A percentile compares a stretch with the other conserved stretches of the same genome.
phyloP scores from a whole-genome alignment of 345 rosid species.

The Murraya paniculata region DNA sequence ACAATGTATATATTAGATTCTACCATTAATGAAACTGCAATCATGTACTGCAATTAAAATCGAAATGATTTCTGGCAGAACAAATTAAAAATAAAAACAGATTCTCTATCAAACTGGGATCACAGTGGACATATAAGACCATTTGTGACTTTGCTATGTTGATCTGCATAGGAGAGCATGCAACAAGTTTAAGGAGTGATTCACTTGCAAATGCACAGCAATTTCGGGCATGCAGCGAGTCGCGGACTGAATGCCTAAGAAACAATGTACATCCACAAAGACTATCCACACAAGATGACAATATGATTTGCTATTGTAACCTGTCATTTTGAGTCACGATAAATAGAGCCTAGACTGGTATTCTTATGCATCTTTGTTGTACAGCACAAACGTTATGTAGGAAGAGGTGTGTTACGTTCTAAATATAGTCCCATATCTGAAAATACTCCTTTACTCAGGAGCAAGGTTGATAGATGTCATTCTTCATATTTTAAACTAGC shows the following conservation, averaged over 20 bases:
- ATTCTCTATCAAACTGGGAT: neutral
- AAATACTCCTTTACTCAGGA: neutral
- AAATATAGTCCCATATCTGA: neutral
- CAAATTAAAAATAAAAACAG: no score
- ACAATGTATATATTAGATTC: neutral
- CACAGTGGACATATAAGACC: neutral
- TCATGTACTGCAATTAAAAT: neutral
- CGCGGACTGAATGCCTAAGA: neutral
- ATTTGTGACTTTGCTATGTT: neutral
- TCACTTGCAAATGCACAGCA: neutral
- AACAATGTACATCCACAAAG: neutral
- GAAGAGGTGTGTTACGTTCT: neutral
- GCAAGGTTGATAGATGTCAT: neutral
- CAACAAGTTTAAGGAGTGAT: neutral
- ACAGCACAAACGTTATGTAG: neutral
- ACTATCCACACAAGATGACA: neutral
- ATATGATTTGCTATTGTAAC: neutral
- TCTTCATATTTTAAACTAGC: neutral
- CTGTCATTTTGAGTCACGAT: neutral
- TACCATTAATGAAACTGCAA: neutral
- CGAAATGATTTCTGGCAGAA: no score
- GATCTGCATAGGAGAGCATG: neutral
- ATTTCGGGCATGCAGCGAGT: neutral
- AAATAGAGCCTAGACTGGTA: neutral
- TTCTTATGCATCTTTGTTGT: neutral